Conservation (phyloP, 2,329 filamentous ascomycete genomes). For the Microdochium bolleyi region DNA sequence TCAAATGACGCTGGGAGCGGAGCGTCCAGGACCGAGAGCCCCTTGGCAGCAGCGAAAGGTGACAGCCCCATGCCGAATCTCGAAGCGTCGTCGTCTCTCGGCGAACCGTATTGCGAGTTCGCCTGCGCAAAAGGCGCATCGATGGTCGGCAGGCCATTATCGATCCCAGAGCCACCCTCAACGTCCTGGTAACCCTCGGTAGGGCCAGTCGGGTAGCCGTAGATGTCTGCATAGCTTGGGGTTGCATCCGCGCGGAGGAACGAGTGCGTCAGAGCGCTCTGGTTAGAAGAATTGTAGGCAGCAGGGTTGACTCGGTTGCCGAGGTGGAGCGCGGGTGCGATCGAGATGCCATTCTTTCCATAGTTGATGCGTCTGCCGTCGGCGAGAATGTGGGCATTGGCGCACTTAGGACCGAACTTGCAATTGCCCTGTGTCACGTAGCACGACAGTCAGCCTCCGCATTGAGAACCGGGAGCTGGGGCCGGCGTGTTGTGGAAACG, state of each 20-base stretch:
- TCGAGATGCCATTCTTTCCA: slow-evolving; percentile 60
- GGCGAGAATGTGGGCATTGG: slow-evolving; percentile 89
- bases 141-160: slow-evolving; percentile 48
- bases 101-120: slow-evolving; percentile 69
- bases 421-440: slow-evolving; percentile 69
- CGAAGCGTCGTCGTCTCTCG: slow-evolving; percentile 56
- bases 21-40: slow-evolving; percentile 85
- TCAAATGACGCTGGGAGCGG: slow-evolving; percentile 92
- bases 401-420: slow-evolving; percentile 97
- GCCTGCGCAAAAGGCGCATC: slow-evolving; percentile 51
- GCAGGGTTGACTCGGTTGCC: slow-evolving; percentile 61
- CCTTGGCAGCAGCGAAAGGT: slow-evolving; percentile 56
- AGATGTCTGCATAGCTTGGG: slow-evolving; percentile 33
- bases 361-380: slow-evolving; percentile 90
- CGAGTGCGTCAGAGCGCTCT: slow-evolving; percentile 63
- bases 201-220: slow-evolving; percentile 31
- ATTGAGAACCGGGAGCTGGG: background rate
- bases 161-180: slow-evolving; percentile 42
- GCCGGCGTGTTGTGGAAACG: background rate
- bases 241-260: slow-evolving; percentile 55
- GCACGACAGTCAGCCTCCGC: slow-evolving; percentile 1
- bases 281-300: slow-evolving; percentile 52
- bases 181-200: slow-evolving; percentile 31
- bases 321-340: slow-evolving; percentile 51
- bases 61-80: slow-evolving; percentile 69